Evolutionary conservation across 441 rosid species (phyloP).

Genomic region (Pelargonium myrrhifolium): DNA sequence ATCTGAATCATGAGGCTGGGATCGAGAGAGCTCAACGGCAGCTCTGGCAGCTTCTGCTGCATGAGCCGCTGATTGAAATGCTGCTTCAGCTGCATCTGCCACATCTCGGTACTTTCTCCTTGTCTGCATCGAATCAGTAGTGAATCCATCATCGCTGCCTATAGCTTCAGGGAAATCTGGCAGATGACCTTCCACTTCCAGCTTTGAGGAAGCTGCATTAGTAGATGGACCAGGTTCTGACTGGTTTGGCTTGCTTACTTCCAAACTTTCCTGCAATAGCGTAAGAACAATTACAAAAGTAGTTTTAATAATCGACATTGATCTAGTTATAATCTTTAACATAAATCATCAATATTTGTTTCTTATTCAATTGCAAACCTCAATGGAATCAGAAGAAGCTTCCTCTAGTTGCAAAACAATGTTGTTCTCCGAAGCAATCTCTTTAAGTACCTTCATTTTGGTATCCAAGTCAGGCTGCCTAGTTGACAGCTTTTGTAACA

Average conservation of each 20-base stretch:
- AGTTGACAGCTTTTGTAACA: conserved; percentile 77
- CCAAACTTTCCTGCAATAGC: conserved; percentile 37
- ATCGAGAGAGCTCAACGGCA: conserved; percentile 82
- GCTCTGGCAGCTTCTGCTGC: conserved; percentile 94
- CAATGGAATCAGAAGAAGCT: conserved; percentile 23
- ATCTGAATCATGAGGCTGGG: conserved; percentile 41
- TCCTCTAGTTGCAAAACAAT: conserved; percentile 52
- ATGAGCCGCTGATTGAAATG: conserved; percentile 77
- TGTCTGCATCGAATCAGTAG: conserved; percentile 47
- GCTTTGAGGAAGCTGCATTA: conserved; percentile 14
- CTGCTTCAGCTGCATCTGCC: conserved; percentile 96
- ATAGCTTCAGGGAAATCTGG: conserved; percentile 10
- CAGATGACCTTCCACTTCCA: conserved; percentile 13
- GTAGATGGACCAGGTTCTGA: conserved; percentile 9
- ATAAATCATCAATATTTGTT: neutral
- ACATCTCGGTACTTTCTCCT: conserved; percentile 70
- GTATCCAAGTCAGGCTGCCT: conserved; percentile 54
- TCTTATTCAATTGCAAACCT: conserved; percentile 33
- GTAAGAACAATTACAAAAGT: neutral
- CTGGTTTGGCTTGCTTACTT: conserved; percentile 23
- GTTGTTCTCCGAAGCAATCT: conserved; percentile 62
- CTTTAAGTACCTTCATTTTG: conserved; percentile 53
- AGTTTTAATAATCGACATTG: no score
- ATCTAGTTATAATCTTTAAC: no score
- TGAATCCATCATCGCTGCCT: conserved; percentile 22